A percentile compares a stretch with the other conserved stretches of the same genome.
Evolutionary conservation across 2,329 filamentous ascomycete genomes (phyloP).

Genomic region (Xylaria sp.): DNA sequence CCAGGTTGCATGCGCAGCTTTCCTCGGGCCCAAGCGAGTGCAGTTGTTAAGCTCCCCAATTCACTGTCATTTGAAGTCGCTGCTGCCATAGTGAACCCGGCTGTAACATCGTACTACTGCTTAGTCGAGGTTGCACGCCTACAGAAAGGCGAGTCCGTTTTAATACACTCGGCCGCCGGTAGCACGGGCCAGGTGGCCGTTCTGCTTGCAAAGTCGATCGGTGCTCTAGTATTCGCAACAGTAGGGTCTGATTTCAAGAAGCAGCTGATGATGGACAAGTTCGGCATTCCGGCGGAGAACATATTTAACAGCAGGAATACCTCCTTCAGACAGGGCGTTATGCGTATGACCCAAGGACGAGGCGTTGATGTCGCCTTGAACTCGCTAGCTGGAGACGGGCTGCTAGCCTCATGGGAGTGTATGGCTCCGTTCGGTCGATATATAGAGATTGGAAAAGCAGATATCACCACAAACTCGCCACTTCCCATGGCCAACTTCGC

Average conservation of each 20-base stretch:
- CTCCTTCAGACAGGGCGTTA: not conserved
- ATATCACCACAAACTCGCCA: not conserved
- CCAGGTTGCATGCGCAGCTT: not conserved
- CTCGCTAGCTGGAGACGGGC: not conserved
- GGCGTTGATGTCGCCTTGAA: not conserved
- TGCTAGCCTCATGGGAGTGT: not conserved
- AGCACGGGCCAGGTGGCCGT: not conserved
- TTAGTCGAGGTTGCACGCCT: not conserved
- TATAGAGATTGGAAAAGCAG: not conserved
- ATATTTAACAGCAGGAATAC: not conserved
- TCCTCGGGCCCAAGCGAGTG: not conserved
- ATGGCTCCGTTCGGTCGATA: not conserved
- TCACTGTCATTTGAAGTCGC: not conserved
- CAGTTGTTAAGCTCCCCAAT: not conserved
- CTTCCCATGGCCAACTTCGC: not conserved
- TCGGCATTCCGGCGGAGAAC: not conserved
- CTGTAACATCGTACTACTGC: not conserved
- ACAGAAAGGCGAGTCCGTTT: not conserved
- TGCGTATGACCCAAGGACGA: not conserved
- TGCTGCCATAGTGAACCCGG: not conserved
- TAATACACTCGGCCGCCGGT: not conserved
- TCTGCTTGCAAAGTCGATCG: not conserved
- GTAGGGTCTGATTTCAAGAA: not conserved
- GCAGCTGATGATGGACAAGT: not conserved
- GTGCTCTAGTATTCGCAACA: not conserved